A percentile compares a stretch with the other conserved stretches of the same genome.
Evolutionary conservation across 2,329 filamentous ascomycete genomes (phyloP).

Genomic region (Clonostachys chloroleuca): DNA sequence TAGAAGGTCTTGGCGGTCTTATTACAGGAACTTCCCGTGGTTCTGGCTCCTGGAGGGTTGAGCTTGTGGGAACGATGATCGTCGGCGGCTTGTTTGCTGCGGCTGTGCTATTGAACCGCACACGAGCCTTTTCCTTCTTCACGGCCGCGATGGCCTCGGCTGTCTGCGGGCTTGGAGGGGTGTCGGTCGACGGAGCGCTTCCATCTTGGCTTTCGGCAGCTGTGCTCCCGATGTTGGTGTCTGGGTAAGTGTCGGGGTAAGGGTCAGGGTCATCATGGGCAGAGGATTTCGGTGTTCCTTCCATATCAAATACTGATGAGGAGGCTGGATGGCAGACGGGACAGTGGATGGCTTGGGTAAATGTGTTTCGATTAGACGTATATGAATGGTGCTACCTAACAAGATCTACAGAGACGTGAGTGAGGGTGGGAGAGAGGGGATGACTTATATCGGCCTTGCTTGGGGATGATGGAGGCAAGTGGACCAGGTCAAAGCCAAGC

Average conservation of each 20-base stretch:
- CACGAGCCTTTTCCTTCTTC: constrained; percentile 40
- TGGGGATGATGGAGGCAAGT: too few relatives aligned
- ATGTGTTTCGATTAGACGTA: too few relatives aligned
- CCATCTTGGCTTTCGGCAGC: too few relatives aligned
- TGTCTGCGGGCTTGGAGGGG: not conserved
- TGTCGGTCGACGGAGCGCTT: not conserved
- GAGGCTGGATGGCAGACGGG: too few relatives aligned
- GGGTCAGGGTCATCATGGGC: not conserved
- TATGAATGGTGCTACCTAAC: too few relatives aligned
- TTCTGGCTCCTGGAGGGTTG: constrained; percentile 2
- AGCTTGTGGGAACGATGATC: constrained; percentile 3
- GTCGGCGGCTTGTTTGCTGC: constrained; percentile 18
- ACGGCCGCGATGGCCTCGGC: not conserved
- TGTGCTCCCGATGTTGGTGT: too few relatives aligned
- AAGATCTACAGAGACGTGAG: too few relatives aligned
- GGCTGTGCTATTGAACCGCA: constrained; percentile 42
- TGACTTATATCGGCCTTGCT: too few relatives aligned
- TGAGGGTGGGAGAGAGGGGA: too few relatives aligned
- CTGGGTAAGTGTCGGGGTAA: not conserved
- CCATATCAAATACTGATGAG: not conserved
- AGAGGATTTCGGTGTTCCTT: not conserved
- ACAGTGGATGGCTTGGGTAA: too few relatives aligned
- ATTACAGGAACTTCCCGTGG: constrained; percentile 1
- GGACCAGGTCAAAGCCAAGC: too few relatives aligned
- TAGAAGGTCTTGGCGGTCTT: constrained; percentile 28